These are phyloP conservation scores for Solanum tarijense DNA, from an alignment of 257 asterid genomes.

Conservation along the genomic window DNA sequence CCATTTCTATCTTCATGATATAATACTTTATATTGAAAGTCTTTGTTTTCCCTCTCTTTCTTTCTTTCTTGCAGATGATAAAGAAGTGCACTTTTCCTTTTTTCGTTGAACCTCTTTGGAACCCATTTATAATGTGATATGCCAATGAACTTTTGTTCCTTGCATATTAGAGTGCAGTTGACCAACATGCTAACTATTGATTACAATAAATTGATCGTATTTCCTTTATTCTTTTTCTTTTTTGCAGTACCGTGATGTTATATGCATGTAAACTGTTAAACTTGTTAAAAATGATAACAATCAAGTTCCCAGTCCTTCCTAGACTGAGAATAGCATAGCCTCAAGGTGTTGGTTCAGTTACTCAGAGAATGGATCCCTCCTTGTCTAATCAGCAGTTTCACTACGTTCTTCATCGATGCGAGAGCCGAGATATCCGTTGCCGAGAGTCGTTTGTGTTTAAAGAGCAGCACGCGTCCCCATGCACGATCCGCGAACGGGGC, in stretches of 20 bases:
- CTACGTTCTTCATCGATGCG: slow-evolving; percentile 49
- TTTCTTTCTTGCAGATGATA: background rate
- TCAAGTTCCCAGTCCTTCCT: background rate
- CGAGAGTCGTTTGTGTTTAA: background rate
- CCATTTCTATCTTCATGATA: background rate
- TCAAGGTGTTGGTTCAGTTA: background rate
- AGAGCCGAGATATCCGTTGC: slow-evolving; percentile 15
- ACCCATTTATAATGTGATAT: background rate
- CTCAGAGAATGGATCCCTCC: background rate
- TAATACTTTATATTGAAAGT: background rate
- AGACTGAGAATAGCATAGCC: background rate
- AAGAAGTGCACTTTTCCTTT: background rate
- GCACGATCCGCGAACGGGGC: rapidly evolving
- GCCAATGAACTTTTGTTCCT: background rate
- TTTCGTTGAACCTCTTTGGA: background rate
- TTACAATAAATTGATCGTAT: background rate
- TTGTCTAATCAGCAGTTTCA: slow-evolving; percentile 3
- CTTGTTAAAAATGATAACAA: background rate
- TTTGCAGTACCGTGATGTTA: background rate
- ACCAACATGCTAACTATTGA: background rate
- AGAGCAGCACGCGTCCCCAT: no score
- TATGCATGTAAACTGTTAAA: background rate
- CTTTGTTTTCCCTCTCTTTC: background rate
- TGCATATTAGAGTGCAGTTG: background rate
- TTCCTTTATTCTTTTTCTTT: background rate